A percentile compares a stretch with the other conserved stretches of the same genome.
Conservation (phyloP, 129 eudicot genomes). For the Artemisia annua region DNA sequence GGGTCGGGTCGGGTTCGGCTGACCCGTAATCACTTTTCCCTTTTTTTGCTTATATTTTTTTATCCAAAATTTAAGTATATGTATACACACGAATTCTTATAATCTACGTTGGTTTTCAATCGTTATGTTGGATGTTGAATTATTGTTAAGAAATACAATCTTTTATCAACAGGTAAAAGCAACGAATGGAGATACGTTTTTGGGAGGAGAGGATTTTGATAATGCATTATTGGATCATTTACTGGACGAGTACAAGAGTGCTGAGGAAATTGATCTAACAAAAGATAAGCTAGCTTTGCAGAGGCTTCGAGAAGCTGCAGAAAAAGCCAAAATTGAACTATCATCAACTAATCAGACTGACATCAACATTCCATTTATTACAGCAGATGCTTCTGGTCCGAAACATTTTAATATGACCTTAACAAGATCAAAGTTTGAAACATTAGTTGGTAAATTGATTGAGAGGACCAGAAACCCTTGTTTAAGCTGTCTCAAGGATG, state of each 20-base stretch:
- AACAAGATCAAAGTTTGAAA: slow-evolving; percentile 4
- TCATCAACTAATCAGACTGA: not conserved
- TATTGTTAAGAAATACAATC: not conserved
- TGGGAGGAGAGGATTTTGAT: slow-evolving; percentile 2
- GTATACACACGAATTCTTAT: no score
- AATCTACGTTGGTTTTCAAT: no score
- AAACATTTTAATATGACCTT: not conserved
- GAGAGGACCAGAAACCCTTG: not conserved
- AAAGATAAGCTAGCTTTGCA: slow-evolving; percentile 1
- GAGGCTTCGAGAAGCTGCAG: slow-evolving; percentile 4
- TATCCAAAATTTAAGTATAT: no score
- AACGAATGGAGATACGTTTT: not conserved
- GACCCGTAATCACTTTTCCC: no score
- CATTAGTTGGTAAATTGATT: not conserved
- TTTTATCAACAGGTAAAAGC: not conserved
- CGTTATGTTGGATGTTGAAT: not conserved
- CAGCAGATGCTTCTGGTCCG: not conserved
- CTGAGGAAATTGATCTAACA: not conserved
- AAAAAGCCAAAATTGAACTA: not conserved
- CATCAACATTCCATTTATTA: not conserved
- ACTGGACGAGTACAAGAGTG: not conserved
- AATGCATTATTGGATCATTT: not conserved
- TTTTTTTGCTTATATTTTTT: no score
- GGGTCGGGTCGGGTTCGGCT: no score
- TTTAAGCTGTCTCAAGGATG: not conserved